phyloP scores from a whole-genome alignment of 768 basidiomycete species.

The Leucocoprinus sp. region DNA sequence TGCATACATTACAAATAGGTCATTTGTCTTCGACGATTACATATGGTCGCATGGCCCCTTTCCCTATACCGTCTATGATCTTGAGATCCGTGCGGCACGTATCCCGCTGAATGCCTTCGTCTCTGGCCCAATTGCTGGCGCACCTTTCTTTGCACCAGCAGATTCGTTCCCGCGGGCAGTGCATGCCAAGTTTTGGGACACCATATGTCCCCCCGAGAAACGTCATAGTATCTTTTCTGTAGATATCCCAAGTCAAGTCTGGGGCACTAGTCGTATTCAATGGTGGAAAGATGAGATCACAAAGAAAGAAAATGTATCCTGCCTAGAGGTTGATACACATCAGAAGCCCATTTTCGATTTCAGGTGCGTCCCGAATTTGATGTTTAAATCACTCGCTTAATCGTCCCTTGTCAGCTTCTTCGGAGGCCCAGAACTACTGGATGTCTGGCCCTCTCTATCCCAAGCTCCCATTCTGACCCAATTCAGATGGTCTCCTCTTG shows the following conservation, averaged over 20 bases:
- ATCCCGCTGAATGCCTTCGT: conserved; percentile 56
- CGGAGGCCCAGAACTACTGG: conserved; percentile 33
- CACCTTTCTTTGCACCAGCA: conserved; percentile 12
- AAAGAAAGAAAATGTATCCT: conserved; percentile 16
- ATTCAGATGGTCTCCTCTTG: conserved; percentile 50
- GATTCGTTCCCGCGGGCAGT: conserved; percentile 24
- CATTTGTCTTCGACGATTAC: conserved; percentile 59
- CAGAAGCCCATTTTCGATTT: conserved; percentile 36
- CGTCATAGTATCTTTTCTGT: conserved; percentile 23
- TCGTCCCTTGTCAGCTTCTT: conserved; percentile 30
- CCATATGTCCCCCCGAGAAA: conserved; percentile 31
- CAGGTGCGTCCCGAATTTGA: conserved; percentile 27
- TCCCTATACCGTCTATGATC: conserved; percentile 47
- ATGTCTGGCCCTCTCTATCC: conserved; percentile 18
- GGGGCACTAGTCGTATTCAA: conserved; percentile 30
- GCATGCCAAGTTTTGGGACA: conserved; percentile 40
- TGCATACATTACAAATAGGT: conserved; percentile 39
- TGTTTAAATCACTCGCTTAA: not conserved
- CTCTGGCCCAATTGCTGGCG: conserved; percentile 48
- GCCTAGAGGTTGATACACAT: conserved; percentile 4
- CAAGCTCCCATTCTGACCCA: conserved; percentile 35
- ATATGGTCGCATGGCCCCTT: conserved; percentile 48
- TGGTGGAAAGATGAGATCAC: conserved; percentile 42
- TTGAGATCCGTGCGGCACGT: conserved; percentile 39
- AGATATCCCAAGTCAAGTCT: conserved; percentile 25